Base-by-base conservation (phyloP, 768 basidiomycete genomes). In the Porphyrellus cyaneotinctus region DNA sequence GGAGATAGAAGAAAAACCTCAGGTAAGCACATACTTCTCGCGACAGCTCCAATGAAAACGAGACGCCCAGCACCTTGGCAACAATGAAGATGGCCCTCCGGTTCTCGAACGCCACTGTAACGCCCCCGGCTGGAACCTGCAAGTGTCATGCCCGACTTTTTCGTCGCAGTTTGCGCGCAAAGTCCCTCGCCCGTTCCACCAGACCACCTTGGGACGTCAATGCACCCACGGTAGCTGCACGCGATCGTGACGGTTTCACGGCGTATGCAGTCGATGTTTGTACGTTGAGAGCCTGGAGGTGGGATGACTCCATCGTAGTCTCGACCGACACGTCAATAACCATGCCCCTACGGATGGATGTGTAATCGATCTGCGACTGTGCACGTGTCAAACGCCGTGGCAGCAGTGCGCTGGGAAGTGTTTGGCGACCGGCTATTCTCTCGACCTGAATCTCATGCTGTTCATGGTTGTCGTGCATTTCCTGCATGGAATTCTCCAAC, bases 311-410 rank as follows among this genome's bases (percentile, higher is more conserved):
- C 3, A 53, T 59, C 4, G 58, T 79, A 0, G 78, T 78, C 53
- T 79, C 74, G 32, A 81, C 73, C 44, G 75, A 78, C 10, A 81
- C 74, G 24, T 71, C 78, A 30, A 82, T 74, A 41, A 77, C 67
- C 56, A 77, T 55, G 49, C 60, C 68, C 17, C 50, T 63, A 23
- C 68, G 69, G 14, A 54, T 58, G 28, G 67, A 42, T 14, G 70
- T 46, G 39, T 74, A 65, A 23, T 76, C 64, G 43, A 66, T 67
- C 10, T 71, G 64, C 4, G 78, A 78, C 43, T 68, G 69, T 2
- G 76, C 66, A 28, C 78, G 75, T 49, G 70, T 73, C 36, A 79
- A 66, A 18, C 78, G 69, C 35, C 78, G 70, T n/a, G 79, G 74
- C 47, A 81, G 60, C 23, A 81, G 59, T 14, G 68, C 62, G 39